Evolutionary conservation across 2,329 filamentous ascomycete genomes (phyloP), one percentile per base, ranked within the genome.

Genomic region (Pseudomassariella vexata): DNA sequence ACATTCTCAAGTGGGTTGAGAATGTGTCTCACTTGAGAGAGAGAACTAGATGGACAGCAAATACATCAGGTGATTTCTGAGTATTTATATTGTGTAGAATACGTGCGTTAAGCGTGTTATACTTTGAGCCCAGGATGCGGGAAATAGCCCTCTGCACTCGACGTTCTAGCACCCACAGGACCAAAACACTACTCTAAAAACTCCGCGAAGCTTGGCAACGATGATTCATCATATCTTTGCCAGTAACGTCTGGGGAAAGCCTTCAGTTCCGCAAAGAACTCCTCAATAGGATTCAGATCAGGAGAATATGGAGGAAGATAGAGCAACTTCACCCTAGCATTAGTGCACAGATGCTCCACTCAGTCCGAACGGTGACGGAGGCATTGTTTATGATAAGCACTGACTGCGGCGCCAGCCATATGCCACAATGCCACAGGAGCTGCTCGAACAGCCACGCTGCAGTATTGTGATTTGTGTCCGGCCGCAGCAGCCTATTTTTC

Each of bases 361-460:
- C 36, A 25, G 5, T 45, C 38, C 21, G 34, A 47, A 22, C 40
- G 37, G 41, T 55, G 42, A 54, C 48, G 18, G 42, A 48, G 17
- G 45, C 45, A 41, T 54, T 54, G 30, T 56, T 48, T 37, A 56
- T 56, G 7, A 54, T 32, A 10, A 53, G 41, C 15, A 56, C 48
- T 15, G 48, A 55, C 19, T 51, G 49, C 21, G 42, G 47, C 33
- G 50, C 47, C 16, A 46, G 50, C 40, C 40, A 55, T 30, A 31
- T 44, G 24, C 46, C 36, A 34, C 42, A 54, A 22, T 44, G 35
- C 6, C 35, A 41, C 16, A 58, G 41, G 7, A 55, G 44, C 39
- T 53, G n/a, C n/a, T n/a, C n/a, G n/a, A n/a, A n/a, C n/a, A n/a
- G n/a, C n/a, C n/a, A n/a, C n/a, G n/a, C n/a, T n/a, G n/a, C n/a